Conservation (phyloP, 768 basidiomycete species). For the Boletus tomentosulus region DNA sequence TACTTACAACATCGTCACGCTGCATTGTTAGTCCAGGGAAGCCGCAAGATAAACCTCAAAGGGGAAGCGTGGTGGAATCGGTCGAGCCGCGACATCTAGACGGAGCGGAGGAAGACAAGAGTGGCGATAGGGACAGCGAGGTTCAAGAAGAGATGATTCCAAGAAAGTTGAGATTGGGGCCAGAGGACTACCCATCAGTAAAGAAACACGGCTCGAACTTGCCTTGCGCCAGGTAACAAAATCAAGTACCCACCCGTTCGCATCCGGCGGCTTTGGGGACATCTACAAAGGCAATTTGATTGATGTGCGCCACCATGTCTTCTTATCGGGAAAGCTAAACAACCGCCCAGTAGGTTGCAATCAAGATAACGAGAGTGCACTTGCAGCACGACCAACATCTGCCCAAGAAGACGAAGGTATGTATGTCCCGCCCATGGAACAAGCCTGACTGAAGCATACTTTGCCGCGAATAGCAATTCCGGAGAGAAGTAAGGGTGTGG, state of each 20-base stretch:
- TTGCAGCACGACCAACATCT: not conserved
- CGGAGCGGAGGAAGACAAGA: no score
- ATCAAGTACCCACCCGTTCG: not conserved
- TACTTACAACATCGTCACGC: no score
- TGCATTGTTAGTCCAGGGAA: no score
- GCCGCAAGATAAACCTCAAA: no score
- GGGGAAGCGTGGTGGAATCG: no score
- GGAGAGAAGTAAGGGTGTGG: not conserved
- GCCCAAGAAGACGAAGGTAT: not conserved
- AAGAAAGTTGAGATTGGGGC: no score
- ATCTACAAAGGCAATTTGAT: not conserved
- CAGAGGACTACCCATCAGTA: no score
- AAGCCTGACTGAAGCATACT: not conserved
- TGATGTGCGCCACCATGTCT: not conserved
- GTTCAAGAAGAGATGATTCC: no score
- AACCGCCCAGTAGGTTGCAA: not conserved
- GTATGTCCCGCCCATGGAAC: not conserved
- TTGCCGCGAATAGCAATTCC: not conserved
- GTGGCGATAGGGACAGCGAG: no score
- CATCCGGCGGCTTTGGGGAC: not conserved
- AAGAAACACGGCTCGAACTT: not conserved
- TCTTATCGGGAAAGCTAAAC: not conserved
- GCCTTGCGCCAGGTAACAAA: not conserved
- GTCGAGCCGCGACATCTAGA: no score
- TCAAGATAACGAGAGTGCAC: not conserved